Conservation (phyloP, 2,329 filamentous ascomycete species). For the Curvularia hawaiiensis region DNA sequence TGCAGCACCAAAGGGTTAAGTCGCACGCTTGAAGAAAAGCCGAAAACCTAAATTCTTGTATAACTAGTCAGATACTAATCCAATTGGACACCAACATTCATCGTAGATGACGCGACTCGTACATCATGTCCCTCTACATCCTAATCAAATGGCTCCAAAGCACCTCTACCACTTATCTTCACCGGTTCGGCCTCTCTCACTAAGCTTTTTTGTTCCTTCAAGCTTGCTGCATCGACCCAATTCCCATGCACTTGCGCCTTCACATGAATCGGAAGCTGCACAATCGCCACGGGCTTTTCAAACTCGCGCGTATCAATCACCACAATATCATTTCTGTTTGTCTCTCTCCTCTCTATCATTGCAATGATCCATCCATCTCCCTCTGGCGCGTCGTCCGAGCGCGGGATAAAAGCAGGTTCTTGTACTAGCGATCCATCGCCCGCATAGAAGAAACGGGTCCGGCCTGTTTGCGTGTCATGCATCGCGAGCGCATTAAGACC, state of each 20-base stretch:
- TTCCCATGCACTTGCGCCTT: constrained; percentile 43
- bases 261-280: constrained; percentile 44
- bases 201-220: background rate
- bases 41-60: background rate
- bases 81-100: background rate
- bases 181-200: background rate
- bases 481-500: constrained; percentile 15
- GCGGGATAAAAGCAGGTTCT: constrained; percentile 58
- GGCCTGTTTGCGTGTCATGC: constrained; percentile 18
- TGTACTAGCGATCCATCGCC: constrained; percentile 50
- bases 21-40: background rate
- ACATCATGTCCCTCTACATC: background rate
- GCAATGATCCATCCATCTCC: constrained; percentile 56
- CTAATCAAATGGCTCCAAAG: background rate
- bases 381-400: constrained; percentile 47
- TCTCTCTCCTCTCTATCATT: constrained; percentile 46
- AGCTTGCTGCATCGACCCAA: constrained; percentile 51
- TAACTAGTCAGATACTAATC: background rate
- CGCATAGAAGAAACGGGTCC: constrained; percentile 34
- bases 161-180: background rate
- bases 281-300: constrained; percentile 42
- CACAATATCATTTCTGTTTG: constrained; percentile 38
- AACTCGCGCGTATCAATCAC: constrained; percentile 48
- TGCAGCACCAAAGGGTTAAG: no score
- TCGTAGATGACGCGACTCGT: background rate